phyloP scores from a whole-genome alignment of 192 early-diverging fungal genomes.

The Umbelopsis isabellina region DNA sequence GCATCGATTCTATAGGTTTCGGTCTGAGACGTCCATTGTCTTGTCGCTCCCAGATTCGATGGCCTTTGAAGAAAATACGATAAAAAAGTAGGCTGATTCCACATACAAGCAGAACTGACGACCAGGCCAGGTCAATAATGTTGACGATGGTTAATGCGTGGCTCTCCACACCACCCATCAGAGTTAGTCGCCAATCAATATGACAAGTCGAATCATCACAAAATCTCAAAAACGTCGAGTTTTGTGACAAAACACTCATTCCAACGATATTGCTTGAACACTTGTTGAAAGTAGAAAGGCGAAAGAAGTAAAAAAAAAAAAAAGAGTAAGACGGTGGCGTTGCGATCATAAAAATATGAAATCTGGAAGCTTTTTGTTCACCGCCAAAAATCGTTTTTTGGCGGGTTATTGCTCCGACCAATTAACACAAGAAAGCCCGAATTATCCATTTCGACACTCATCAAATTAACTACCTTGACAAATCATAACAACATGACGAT shows the following conservation, averaged over 20 bases:
- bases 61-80: constrained; percentile 27
- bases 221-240: constrained; percentile 9
- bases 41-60: constrained; percentile 27
- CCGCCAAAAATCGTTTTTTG: too few species aligned
- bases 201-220: constrained; percentile 27
- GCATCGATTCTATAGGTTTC: constrained; percentile 35
- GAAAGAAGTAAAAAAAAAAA: neutral
- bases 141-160: constrained; percentile 25
- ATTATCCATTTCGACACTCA: too few species aligned
- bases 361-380: too few species aligned
- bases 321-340: neutral
- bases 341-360: too few species aligned
- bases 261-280: neutral
- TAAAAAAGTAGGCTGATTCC: constrained; percentile 27
- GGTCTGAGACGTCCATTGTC: constrained; percentile 33
- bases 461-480: too few species aligned
- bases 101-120: constrained; percentile 5
- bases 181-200: constrained; percentile 37
- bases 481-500: too few species aligned
- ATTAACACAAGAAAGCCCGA: too few species aligned
- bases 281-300: neutral
- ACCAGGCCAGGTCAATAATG: constrained; percentile 28
- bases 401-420: too few species aligned
- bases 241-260: neutral
- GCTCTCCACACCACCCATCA: constrained; percentile 19